A percentile compares a stretch with the other conserved stretches of the same genome.
These are phyloP conservation scores for Posidonia australis DNA, from an alignment of 106 monocot species.

Conservation along the genomic window DNA sequence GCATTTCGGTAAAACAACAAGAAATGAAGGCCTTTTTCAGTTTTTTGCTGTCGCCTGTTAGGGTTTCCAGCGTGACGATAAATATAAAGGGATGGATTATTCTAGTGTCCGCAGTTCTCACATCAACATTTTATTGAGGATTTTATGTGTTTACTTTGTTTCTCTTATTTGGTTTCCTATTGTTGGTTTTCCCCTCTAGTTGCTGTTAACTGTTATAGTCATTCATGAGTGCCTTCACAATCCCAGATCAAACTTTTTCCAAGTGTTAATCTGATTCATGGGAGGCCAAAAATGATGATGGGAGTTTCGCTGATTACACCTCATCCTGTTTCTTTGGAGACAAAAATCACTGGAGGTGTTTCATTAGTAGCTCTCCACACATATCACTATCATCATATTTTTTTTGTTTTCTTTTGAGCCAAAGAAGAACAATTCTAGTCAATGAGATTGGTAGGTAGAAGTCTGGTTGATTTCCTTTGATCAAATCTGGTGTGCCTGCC, in stretches of 20 bases:
- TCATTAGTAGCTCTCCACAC: constrained; percentile 5
- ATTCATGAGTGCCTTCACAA: constrained; percentile 6
- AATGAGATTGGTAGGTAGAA: too few species aligned
- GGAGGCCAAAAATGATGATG: constrained; percentile 5
- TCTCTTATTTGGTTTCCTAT: neutral
- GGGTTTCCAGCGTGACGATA: neutral
- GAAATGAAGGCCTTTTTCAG: neutral
- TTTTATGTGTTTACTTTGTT: neutral
- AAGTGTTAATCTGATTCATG: constrained; percentile 13
- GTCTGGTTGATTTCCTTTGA: too few species aligned
- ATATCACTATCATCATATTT: neutral
- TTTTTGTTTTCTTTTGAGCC: neutral
- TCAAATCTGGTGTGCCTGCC: too few species aligned
- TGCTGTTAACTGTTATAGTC: too few species aligned
- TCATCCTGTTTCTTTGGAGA: neutral
- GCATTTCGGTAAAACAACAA: neutral
- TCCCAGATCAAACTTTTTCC: neutral
- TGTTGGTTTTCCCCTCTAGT: neutral
- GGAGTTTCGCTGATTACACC: constrained; percentile 8
- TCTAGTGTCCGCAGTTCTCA: neutral
- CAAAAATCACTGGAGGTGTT: neutral
- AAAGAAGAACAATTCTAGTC: too few species aligned
- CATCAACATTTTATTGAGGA: neutral
- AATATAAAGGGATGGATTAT: neutral
- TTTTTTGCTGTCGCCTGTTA: too few species aligned